Evolutionary conservation across 2,329 filamentous ascomycete genomes (phyloP).

Genomic region (Trichoderma citrinoviride): DNA sequence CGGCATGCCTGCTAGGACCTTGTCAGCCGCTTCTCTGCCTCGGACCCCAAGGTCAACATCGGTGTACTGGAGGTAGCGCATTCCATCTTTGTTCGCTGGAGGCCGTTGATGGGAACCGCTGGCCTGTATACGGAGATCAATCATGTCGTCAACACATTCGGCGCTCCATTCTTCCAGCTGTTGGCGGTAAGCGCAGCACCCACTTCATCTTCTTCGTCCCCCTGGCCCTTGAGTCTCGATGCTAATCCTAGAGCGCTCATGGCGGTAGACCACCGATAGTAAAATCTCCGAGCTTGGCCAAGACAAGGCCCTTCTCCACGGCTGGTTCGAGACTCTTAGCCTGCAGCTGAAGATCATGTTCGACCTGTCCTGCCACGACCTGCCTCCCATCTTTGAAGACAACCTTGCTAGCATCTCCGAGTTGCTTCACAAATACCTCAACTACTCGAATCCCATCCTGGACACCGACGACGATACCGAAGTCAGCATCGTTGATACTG

Average conservation of each 20-base stretch:
- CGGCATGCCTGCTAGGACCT: conserved; percentile 61
- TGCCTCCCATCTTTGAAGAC: conserved; percentile 92
- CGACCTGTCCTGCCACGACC: conserved; percentile 95
- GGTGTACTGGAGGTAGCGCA: conserved; percentile 96
- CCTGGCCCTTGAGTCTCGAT: neutral
- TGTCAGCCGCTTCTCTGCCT: conserved; percentile 77
- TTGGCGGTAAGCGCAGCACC: conserved; percentile 58
- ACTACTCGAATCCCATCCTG: conserved; percentile 80
- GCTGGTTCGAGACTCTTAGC: conserved; percentile 81
- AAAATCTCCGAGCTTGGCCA: conserved; percentile 71
- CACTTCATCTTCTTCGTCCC: neutral
- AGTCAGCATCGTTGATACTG: conserved; percentile 76
- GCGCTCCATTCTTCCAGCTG: conserved; percentile 75
- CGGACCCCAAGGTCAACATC: conserved; percentile 81
- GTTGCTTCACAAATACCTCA: conserved; percentile 88
- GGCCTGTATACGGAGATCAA: conserved; percentile 94
- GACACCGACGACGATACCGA: conserved; percentile 87
- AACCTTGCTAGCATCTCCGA: conserved; percentile 73
- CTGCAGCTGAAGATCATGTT: conserved; percentile 89
- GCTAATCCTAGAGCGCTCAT: conserved; percentile 24
- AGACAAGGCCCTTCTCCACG: conserved; percentile 71
- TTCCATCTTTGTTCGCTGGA: conserved; percentile 95
- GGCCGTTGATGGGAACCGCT: conserved; percentile 89
- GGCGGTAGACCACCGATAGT: conserved; percentile 59
- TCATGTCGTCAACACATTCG: conserved; percentile 86